These are phyloP conservation scores for Podospora pseudoanserina DNA, from an alignment of 495 filamentous ascomycete species.

Conservation along the genomic window DNA sequence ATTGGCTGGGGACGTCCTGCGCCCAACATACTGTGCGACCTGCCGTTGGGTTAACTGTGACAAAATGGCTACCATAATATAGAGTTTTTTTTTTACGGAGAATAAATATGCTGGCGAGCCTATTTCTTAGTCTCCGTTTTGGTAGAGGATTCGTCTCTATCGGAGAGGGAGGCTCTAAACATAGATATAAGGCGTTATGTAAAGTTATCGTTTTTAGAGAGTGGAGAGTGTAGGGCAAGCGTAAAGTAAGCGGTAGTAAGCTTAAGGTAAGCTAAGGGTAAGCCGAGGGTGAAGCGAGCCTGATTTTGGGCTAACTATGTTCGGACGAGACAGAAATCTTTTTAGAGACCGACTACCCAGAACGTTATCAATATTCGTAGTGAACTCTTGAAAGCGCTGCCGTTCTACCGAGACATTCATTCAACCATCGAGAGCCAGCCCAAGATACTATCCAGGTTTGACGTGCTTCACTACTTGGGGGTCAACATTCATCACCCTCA, in stretches of 20 bases:
- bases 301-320: slow-evolving; percentile 17
- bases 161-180: not conserved
- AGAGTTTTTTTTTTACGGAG: no score
- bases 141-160: no score
- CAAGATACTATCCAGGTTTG: not conserved
- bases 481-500: not conserved
- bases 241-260: slow-evolving; percentile 3
- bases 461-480: not conserved
- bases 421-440: not conserved
- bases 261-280: not conserved
- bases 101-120: no score
- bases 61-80: no score
- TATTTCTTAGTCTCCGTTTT: no score
- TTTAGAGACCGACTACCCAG: slow-evolving; percentile 8
- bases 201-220: slow-evolving; percentile 6
- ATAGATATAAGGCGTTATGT: not conserved
- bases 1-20: no score
- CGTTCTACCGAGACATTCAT: not conserved
- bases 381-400: not conserved
- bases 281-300: no score
- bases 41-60: no score
- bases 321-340: slow-evolving; percentile 8
- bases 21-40: no score
- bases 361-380: not conserved
- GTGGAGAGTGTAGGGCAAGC: not conserved